Base-by-base conservation (phyloP, 257 asterid species). In the Primulina eburnea region DNA sequence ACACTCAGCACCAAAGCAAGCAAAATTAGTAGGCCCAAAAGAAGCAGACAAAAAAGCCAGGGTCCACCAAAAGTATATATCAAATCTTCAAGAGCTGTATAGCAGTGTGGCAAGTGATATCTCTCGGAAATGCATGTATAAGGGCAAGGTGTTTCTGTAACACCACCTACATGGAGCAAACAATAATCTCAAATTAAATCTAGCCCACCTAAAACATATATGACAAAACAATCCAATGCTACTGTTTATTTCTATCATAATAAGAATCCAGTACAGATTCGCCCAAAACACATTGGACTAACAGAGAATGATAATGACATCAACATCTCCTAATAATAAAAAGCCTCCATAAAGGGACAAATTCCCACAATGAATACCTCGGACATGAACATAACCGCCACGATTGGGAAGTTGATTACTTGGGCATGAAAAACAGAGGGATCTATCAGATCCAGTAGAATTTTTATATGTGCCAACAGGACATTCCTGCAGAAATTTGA, bases 41-140 rank as follows among this genome's bases (percentile, higher is more conserved):
- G 96, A 73, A 94, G 90, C 75, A 94, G 89, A 70, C 97, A 95
- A 81, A 94, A 94, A 77, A 89, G 76, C 99, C 99, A 94, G 72
- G 99, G 99, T 59, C 99, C 99, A 50, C 99, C 99, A 85, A 94
- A 94, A 58, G 98, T 91, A 81, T 94, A 88, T 69, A 94, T 86
- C 82, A 94, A 79, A 82, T 94, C 99, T 74, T 94, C 99, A 67
- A 94, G 96, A 68, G 99, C 92, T 33, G 99, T 94, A 80, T 89
- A 94, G 82, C 99, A 94, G 66, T 84, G 83, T 63, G 99, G 99
- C 96, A 88, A 88, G 80, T 92, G 99, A 79, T 91, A 92, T 85
- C 97, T 85, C 68, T 89, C 98, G 1, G 95, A 85, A 69, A 91
- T 71, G 76, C 99, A 94, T 84, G 83, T 77, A 77, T 89, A 94